phyloP scores from a whole-genome alignment of 2,329 filamentous ascomycete species.

The Pyrenochaeta sp. region DNA sequence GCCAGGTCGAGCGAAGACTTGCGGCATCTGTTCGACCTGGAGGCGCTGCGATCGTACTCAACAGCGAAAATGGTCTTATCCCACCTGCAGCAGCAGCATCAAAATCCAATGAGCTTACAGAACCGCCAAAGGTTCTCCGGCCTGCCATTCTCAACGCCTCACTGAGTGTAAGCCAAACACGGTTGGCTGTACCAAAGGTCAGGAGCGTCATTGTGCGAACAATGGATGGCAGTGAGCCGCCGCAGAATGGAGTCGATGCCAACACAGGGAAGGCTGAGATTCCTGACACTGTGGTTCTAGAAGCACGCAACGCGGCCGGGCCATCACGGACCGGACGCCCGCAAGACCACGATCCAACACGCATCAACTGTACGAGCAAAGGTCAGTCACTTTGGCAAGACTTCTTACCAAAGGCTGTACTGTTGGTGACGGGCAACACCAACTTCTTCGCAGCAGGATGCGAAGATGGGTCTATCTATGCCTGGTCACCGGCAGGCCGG shows the following conservation, averaged over 20 bases:
- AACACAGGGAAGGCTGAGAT: slow-evolving; percentile 56
- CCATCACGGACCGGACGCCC: slow-evolving; percentile 65
- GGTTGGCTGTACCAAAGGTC: slow-evolving; percentile 87
- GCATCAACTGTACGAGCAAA: slow-evolving; percentile 81
- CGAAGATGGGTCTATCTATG: slow-evolving; percentile 88
- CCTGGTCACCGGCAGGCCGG: slow-evolving; percentile 91
- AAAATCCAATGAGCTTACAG: slow-evolving; percentile 46
- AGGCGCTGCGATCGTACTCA: slow-evolving; percentile 76
- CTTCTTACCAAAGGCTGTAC: slow-evolving; percentile 82
- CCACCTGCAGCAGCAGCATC: slow-evolving; percentile 68
- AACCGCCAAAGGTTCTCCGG: slow-evolving; percentile 80
- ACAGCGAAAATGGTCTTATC: slow-evolving; percentile 78
- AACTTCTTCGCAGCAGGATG: slow-evolving; percentile 93
- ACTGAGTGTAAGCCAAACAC: slow-evolving; percentile 80
- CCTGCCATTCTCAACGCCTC: slow-evolving; percentile 86
- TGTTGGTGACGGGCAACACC: slow-evolving; percentile 90
- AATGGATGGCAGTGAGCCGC: slow-evolving; percentile 69
- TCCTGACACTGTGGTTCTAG: slow-evolving; percentile 76
- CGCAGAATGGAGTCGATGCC: slow-evolving; percentile 52
- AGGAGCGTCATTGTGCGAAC: slow-evolving; percentile 83
- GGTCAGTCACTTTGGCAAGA: slow-evolving; percentile 91
- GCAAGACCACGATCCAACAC: slow-evolving; percentile 79
- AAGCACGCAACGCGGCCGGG: slow-evolving; percentile 81
- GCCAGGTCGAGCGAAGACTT: slow-evolving; percentile 65
- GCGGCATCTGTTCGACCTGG: slow-evolving; percentile 68